Conservation (phyloP, 208 protist genomes). For the Vickermania ingenoplastis region DNA sequence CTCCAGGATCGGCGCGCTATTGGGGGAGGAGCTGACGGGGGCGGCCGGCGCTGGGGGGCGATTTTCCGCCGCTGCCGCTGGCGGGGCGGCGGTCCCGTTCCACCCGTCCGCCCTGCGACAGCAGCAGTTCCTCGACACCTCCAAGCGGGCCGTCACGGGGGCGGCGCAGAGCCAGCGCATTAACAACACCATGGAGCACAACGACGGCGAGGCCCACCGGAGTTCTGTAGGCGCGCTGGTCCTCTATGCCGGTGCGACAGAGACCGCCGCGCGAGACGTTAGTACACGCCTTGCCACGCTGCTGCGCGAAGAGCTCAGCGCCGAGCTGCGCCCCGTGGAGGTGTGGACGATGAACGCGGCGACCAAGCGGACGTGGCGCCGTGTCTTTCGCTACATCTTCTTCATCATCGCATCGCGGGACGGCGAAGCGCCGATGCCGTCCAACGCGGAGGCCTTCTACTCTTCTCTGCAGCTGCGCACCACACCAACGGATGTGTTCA, state of each 20-base stretch:
- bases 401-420: slow-evolving; percentile 25
- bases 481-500: slow-evolving; percentile 23
- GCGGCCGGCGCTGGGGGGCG: background rate
- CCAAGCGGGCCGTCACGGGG: background rate
- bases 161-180: background rate
- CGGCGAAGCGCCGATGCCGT: slow-evolving; percentile 21
- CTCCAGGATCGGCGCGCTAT: slow-evolving; percentile 3
- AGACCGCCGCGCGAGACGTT: background rate
- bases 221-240: background rate
- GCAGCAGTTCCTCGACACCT: background rate
- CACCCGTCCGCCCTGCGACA: background rate
- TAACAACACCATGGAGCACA: background rate
- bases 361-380: slow-evolving; percentile 24
- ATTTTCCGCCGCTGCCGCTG: background rate
- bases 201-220: background rate
- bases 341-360: slow-evolving; percentile 24
- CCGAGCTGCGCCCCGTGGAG: background rate
- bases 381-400: slow-evolving; percentile 21
- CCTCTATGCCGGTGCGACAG: background rate
- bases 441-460: slow-evolving; percentile 33
- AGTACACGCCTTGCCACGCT: background rate
- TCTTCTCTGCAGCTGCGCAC: slow-evolving; percentile 24
- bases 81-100: background rate
- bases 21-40: background rate
- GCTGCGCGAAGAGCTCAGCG: background rate